Evolutionary conservation across 169 alveolate genomes (phyloP).

Genomic region (Plasmodium gonderi): DNA sequence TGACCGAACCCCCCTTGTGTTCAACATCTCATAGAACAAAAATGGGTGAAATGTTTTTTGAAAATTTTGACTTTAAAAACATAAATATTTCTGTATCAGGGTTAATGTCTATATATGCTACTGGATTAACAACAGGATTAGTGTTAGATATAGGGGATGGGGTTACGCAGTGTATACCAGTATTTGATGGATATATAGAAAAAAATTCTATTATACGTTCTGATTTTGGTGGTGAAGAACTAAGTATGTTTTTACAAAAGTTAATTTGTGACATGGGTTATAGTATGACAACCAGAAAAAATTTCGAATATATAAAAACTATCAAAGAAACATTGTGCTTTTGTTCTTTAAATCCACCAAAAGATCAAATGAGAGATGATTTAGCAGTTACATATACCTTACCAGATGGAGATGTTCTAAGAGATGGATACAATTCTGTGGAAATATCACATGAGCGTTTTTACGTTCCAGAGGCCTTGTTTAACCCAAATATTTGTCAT

Average conservation of each 20-base stretch:
- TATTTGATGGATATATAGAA: constrained; percentile 90
- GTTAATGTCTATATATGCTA: constrained; percentile 88
- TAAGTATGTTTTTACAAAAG: constrained; percentile 88
- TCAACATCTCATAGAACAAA: constrained; percentile 80
- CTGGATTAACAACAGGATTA: constrained; percentile 90
- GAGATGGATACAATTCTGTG: constrained; percentile 85
- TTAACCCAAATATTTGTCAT: constrained; percentile 83
- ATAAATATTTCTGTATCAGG: constrained; percentile 89
- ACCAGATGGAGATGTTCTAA: constrained; percentile 89
- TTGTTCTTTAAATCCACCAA: constrained; percentile 87
- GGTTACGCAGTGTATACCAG: constrained; percentile 90
- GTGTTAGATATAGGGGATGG: constrained; percentile 92
- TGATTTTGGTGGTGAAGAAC: constrained; percentile 90
- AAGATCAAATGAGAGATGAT: constrained; percentile 83
- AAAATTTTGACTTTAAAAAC: constrained; percentile 83
- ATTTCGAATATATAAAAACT: constrained; percentile 81
- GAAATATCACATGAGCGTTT: constrained; percentile 87
- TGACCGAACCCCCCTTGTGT: constrained; percentile 82
- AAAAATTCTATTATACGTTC: constrained; percentile 84
- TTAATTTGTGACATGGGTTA: constrained; percentile 86
- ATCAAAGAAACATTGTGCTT: constrained; percentile 88
- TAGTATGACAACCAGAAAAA: constrained; percentile 85
- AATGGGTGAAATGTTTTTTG: constrained; percentile 89
- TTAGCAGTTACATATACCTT: constrained; percentile 79
- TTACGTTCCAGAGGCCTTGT: constrained; percentile 88